Evolutionary conservation across 1,284 basidiomycete genomes (phyloP), one percentile per base, ranked within the genome.

Genomic region (Volvariella surrecta): DNA sequence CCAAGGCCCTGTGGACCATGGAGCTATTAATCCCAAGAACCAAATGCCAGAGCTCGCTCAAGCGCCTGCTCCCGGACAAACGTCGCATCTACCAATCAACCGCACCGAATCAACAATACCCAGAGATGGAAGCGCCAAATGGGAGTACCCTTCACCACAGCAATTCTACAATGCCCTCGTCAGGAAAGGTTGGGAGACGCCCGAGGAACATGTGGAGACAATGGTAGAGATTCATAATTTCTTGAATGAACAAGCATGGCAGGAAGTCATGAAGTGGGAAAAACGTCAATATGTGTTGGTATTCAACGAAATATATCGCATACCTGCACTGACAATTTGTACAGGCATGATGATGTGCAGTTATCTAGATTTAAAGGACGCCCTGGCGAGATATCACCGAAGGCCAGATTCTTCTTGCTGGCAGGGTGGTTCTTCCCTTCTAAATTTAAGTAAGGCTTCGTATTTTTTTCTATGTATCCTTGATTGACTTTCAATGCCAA

Each of bases 171-270:
- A 98, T 60, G 96, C 96, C 0, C 75, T 99, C 4, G 89, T 91
- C 11, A 73, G 94, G 51, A 99, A 99, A 60, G 96, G 96, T 1
- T 94, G 89, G 90, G 93, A 96, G 64, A 96, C 96, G 2, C 92
- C 93, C 0, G 94, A 96, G 63, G 92, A 98, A 58, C 86, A 92
- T 60, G 80, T 99, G 32, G 93, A 95, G 60, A 91, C 82, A 38
- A 97, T 99, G 89, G 96, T 99, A 31, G 82, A 92, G 45, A 97
- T 99, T 31, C 96, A 99, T 63, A 99, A 99, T 60, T 98, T 94
- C 55, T 63, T 99, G 61, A 99, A 99, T 57, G 96, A 99, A 65
- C 75, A 84, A 56, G 96, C 95, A 4, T 99, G 96, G 96, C 67
- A 82, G 46, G 91, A 99, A 64, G 94, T 99, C 13, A 62, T 92